These are phyloP conservation scores for Fusarium dimerum DNA, from an alignment of 2,329 filamentous ascomycete genomes.

Conservation along the genomic window DNA sequence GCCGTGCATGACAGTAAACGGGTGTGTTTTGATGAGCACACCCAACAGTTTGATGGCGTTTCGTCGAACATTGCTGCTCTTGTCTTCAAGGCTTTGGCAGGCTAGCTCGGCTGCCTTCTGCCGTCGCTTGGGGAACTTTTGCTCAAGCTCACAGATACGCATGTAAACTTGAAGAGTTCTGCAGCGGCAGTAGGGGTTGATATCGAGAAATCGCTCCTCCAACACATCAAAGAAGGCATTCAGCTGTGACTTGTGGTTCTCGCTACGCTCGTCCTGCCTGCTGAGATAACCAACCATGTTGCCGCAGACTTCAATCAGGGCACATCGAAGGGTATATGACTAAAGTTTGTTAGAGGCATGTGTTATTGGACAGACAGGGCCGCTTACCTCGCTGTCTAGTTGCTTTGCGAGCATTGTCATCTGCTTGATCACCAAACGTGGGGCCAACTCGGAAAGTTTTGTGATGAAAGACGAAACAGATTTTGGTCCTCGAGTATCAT, in stretches of 20 bases:
- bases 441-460: constrained; percentile 88
- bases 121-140: constrained; percentile 90
- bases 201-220: constrained; percentile 92
- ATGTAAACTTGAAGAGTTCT: constrained; percentile 90
- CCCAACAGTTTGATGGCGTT: constrained; percentile 94
- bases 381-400: constrained; percentile 82
- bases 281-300: constrained; percentile 91
- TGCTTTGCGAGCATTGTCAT: constrained; percentile 95
- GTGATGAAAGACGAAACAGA: constrained; percentile 93
- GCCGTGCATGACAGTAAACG: constrained; percentile 89
- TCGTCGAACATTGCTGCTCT: constrained; percentile 93
- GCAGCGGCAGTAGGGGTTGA: constrained; percentile 95
- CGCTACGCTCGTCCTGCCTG: constrained; percentile 85
- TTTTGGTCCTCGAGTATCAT: constrained; percentile 92
- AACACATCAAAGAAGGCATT: constrained; percentile 97
- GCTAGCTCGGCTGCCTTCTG: constrained; percentile 87
- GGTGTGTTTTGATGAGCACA: constrained; percentile 88
- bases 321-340: constrained; percentile 91
- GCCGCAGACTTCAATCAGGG: constrained; percentile 94
- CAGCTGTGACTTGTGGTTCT: constrained; percentile 92
- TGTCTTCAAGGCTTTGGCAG: constrained; percentile 88
- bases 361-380: accelerated
- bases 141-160: constrained; percentile 89
- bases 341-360: constrained; percentile 36
- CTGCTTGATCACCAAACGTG: constrained; percentile 92